Evolutionary conservation across 1,284 basidiomycete genomes (phyloP).

Genomic region (Austroboletus niveus): DNA sequence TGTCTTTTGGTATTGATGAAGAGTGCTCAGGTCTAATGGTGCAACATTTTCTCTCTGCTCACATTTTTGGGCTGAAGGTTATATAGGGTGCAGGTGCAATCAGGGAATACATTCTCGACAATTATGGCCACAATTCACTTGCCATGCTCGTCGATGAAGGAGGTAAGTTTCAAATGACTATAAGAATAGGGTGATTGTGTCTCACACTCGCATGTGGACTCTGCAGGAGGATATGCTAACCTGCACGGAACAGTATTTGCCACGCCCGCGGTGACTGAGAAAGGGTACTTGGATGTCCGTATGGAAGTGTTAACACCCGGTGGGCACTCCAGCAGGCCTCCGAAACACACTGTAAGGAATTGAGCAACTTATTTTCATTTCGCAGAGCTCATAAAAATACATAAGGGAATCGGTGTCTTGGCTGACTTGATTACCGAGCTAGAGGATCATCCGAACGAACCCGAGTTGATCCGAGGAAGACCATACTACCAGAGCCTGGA

Average conservation of each 20-base stretch:
- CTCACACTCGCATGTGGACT: not conserved
- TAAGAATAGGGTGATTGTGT: not conserved
- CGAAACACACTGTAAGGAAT: constrained; percentile 47
- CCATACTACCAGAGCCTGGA: constrained; percentile 27
- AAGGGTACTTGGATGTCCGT: constrained; percentile 60
- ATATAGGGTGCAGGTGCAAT: constrained; percentile 49
- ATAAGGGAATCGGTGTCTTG: constrained; percentile 56
- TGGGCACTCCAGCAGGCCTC: constrained; percentile 67
- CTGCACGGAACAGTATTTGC: constrained; percentile 43
- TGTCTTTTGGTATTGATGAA: constrained; percentile 71
- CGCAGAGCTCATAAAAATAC: not conserved
- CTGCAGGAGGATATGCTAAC: constrained; percentile 35
- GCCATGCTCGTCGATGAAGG: constrained; percentile 56
- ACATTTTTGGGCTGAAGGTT: constrained; percentile 9
- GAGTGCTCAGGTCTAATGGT: constrained; percentile 55
- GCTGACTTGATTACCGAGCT: constrained; percentile 48
- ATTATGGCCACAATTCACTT: constrained; percentile 53
- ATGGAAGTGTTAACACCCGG: constrained; percentile 56
- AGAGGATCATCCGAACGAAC: constrained; percentile 46
- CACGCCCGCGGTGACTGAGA: constrained; percentile 58
- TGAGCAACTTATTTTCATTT: not conserved
- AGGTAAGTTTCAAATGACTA: constrained; percentile 20
- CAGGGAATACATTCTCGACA: constrained; percentile 44
- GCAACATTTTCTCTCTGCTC: constrained; percentile 1
- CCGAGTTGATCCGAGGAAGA: constrained; percentile 34